phyloP scores from a whole-genome alignment of 2,329 filamentous ascomycete species.

The Stylonectria norvegica region DNA sequence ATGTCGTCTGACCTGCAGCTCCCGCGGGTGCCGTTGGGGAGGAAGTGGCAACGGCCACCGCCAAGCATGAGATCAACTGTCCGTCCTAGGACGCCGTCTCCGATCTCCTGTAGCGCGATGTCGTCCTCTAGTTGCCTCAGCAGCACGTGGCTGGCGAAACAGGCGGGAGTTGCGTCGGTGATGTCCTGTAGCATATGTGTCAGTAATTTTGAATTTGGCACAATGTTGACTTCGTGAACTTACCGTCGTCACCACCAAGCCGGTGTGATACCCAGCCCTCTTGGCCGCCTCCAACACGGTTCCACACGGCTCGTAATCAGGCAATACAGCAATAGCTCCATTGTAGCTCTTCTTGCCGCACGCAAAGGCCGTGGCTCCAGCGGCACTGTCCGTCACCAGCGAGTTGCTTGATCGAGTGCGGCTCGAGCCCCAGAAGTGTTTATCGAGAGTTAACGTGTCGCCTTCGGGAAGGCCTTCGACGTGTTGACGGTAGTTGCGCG shows the following conservation, averaged over 20 bases:
- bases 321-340: conserved; percentile 86
- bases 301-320: conserved; percentile 81
- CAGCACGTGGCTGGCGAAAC: conserved; percentile 87
- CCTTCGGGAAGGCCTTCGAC: conserved; percentile 68
- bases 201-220: too few relatives aligned
- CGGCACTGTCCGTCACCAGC: conserved; percentile 90
- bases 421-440: conserved; percentile 86
- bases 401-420: conserved; percentile 81
- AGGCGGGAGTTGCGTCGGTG: conserved; percentile 93
- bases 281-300: conserved; percentile 93
- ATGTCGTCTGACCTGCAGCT: conserved; percentile 77
- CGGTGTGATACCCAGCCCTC: conserved; percentile 84
- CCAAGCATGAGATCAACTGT: conserved; percentile 91
- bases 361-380: conserved; percentile 94
- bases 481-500: conserved; percentile 80
- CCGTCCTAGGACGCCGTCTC: conserved; percentile 79
- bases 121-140: conserved; percentile 77
- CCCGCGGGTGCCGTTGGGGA: conserved; percentile 75
- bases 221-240: too few relatives aligned
- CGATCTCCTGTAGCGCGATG: conserved; percentile 89
- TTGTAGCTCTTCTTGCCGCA: conserved; percentile 96
- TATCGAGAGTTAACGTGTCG: conserved; percentile 76
- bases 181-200: too few relatives aligned
- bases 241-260: conserved; percentile 91
- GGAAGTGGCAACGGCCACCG: conserved; percentile 88